Evolutionary conservation across 2,329 filamentous ascomycete genomes (phyloP).

Genomic region (Cladophialophora psammophila): DNA sequence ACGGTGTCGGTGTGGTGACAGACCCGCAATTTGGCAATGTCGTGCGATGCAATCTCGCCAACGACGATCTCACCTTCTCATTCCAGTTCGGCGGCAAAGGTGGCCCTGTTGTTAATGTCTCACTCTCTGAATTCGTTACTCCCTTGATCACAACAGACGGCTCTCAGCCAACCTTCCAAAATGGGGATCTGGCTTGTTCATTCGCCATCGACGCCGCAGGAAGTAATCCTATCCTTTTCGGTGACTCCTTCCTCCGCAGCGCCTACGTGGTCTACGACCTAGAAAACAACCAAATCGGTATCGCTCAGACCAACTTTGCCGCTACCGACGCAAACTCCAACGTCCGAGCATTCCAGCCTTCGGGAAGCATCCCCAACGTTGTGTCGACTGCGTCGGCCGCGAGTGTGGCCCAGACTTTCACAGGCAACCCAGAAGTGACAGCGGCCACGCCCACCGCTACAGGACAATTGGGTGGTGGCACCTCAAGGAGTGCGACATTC

Average conservation of each 20-base stretch:
- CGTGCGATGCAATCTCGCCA: conserved; percentile 54
- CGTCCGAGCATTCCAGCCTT: conserved; percentile 32
- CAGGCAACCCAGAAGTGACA: conserved; percentile 37
- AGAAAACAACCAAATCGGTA: conserved; percentile 72
- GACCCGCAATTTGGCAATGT: conserved; percentile 45
- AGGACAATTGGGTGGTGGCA: conserved; percentile 25
- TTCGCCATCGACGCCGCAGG: conserved; percentile 72
- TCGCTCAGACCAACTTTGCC: conserved; percentile 66
- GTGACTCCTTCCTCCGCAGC: conserved; percentile 76
- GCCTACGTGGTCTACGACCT: conserved; percentile 80
- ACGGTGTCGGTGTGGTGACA: conserved; percentile 63
- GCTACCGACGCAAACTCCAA: conserved; percentile 27
- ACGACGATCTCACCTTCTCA: conserved; percentile 51
- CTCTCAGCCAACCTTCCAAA: conserved; percentile 58
- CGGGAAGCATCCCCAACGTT: conserved; percentile 34
- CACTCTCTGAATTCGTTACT: conserved; percentile 64
- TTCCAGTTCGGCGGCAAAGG: conserved; percentile 61
- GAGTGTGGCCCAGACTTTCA: conserved; percentile 43
- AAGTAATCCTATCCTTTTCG: conserved; percentile 66
- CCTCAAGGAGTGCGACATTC: conserved; percentile 36
- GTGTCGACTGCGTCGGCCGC: conserved; percentile 35
- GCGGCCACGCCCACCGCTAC: conserved; percentile 30
- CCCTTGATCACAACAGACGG: conserved; percentile 60
- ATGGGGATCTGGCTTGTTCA: conserved; percentile 66
- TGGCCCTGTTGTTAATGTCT: conserved; percentile 45